Base-by-base conservation (phyloP, 805 yeast species). In the Candida ovalis region DNA sequence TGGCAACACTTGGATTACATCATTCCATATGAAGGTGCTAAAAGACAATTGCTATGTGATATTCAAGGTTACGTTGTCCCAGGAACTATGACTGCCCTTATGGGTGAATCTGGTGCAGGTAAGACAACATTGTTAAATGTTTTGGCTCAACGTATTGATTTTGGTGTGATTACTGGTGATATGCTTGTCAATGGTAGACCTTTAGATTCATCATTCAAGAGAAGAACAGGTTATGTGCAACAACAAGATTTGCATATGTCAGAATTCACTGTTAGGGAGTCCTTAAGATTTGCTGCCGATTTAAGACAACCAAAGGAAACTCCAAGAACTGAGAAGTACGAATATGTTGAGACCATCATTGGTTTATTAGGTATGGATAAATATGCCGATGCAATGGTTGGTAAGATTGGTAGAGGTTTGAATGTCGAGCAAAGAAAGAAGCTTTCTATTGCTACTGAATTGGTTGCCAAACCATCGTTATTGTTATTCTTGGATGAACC, bases 61-160 rank as follows among this genome's bases (percentile, higher is more conserved):
- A 62, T 72, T 52, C 72, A 72, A 46, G 77, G 77, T 49, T 72
- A 66, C 60, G 68, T 71, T 57, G 66, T 67, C 32, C 82, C 84
- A 5, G 84, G 84, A 45, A 70, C 75, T 15, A 65, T 78, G 66
- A 78, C 82, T 41, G 83, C 84, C 2, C 64, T 78, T 41, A 78
- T 78, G 82, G 84, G 84, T 52, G 83, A 77, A 57, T 76, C 82
- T 13, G 84, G 84, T 59, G 83, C 84, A 15, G 84, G 84, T 60
- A 78, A 78, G 58, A 78, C 84, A 2, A 78, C 84, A 12, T 61
- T 78, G 49, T 69, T 78, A 54, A 78, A 78, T 54, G 73, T 75
- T 27, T 68, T 78, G 57, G 76, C 82, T 49, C 79, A 76, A 58
- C 69, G 84, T 62, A 67, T 72, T 48, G 70, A 71, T 43, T 70